phyloP scores from a whole-genome alignment of 257 asterid genomes.

The Solanum ahanhuiri region DNA sequence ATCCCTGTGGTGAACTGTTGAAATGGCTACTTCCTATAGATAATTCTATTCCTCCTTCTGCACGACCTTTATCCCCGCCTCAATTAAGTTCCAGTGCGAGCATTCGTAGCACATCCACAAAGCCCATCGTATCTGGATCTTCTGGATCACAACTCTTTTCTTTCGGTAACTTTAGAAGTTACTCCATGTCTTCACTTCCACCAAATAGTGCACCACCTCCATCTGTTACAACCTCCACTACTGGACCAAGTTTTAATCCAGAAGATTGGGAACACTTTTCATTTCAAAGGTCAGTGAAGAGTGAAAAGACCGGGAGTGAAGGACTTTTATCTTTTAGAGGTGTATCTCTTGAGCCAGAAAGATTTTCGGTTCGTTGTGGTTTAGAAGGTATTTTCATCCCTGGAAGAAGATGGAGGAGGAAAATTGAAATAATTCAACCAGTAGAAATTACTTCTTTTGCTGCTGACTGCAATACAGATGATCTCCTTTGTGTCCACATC shows the following conservation, averaged over 20 bases:
- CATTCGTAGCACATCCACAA: constrained; percentile 60
- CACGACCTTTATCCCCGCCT: constrained; percentile 68
- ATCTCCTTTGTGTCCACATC: constrained; percentile 86
- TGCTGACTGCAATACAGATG: constrained; percentile 86
- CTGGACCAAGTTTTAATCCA: constrained; percentile 43
- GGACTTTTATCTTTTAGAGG: constrained; percentile 90
- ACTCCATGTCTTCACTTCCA: constrained; percentile 95
- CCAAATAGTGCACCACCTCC: constrained; percentile 49
- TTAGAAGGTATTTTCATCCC: constrained; percentile 93
- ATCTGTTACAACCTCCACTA: constrained; percentile 36
- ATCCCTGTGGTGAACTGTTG: constrained; percentile 70
- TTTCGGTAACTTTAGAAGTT: constrained; percentile 86
- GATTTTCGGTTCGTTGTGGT: constrained; percentile 94
- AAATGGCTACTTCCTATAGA: constrained; percentile 97
- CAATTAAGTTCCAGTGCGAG: constrained; percentile 51
- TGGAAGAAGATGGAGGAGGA: constrained; percentile 95
- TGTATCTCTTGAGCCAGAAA: constrained; percentile 80
- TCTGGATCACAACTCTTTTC: constrained; percentile 86
- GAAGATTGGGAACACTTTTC: constrained; percentile 83
- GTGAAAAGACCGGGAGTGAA: constrained; percentile 45
- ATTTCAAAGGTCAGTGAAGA: constrained; percentile 41
- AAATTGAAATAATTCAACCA: constrained; percentile 87
- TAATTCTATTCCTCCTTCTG: constrained; percentile 61
- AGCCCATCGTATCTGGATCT: constrained; percentile 47
- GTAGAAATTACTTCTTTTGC: constrained; percentile 69